Base-by-base conservation (phyloP, 2,329 filamentous ascomycete species). In the Piedraia hortae region DNA sequence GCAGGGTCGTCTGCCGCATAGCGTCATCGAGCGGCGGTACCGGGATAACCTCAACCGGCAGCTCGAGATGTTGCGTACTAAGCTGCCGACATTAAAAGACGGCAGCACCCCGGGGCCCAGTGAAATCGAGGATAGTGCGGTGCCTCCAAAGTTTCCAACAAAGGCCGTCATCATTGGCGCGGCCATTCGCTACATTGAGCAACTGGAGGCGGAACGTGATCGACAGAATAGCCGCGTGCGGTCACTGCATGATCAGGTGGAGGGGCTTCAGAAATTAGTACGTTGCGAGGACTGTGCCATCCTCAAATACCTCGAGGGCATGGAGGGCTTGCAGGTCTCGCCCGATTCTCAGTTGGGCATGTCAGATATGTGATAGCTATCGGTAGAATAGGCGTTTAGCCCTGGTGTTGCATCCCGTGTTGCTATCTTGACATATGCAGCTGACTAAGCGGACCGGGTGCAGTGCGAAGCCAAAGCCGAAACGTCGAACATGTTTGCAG, bases 91-190 rank as follows among this genome's bases (percentile, higher is more conserved):
- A 5, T 20, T 27, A 13, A 24, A 18, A 15, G 18, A 19, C 9
- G 16, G 16, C 7, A n/a, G n/a, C n/a, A n/a, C n/a, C n/a, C n/a
- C n/a, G n/a, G n/a, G n/a, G n/a, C 9, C 21, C 12, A 8, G 14
- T 6, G 26, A 27, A 14, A 24, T 25, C 17, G 24, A 26, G 12
- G 24, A 26, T 12, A 10, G 13, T 4, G 18, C 10, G 3, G 10
- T 23, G 4, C 17, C 10, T n/a, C 20, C 18, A 5, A 27, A 27
- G 20, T 21, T 20, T 16, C 31, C 31, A 12, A 44, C 43, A 30
- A 51, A 51, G 30, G 47, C 47, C n/a, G 44, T 49, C 20, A 44
- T 51, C 21, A 37, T 51, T 12, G 44, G 45, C n/a, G 47, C 43
- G 3, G 48, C 48, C 9, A 47, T 46, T 10, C 41, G 46, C 5